A percentile compares a stretch with the other conserved stretches of the same genome.
phyloP scores from a whole-genome alignment of 306 rosid species.

The Vigna hirtella region DNA sequence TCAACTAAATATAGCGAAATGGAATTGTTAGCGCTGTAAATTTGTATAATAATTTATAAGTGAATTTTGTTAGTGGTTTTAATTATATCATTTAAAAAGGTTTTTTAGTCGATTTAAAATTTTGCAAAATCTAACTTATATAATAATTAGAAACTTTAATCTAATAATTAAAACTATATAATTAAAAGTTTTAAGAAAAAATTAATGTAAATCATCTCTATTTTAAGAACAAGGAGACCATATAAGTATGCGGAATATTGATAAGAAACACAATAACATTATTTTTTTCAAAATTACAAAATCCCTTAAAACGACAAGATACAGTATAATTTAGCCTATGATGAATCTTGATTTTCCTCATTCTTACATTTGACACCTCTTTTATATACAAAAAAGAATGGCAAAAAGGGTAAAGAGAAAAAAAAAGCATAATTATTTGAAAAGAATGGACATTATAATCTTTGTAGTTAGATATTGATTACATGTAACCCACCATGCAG shows the following conservation, averaged over 20 bases:
- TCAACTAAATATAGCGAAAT: too few relatives aligned
- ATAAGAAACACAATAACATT: too few relatives aligned
- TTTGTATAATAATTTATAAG: too few relatives aligned
- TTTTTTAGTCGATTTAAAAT: neutral
- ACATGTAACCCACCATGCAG: constrained; percentile 16
- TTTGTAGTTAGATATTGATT: neutral
- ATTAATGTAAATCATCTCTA: too few relatives aligned
- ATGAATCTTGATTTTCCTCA: neutral
- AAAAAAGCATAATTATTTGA: neutral
- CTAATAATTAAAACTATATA: neutral
- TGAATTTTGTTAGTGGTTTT: too few relatives aligned
- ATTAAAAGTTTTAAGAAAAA: too few relatives aligned
- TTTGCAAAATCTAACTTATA: neutral
- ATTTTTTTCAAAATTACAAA: too few relatives aligned
- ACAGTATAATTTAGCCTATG: neutral
- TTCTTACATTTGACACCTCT: too few relatives aligned
- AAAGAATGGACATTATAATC: neutral
- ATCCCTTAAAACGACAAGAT: neutral
- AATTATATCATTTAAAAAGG: too few relatives aligned
- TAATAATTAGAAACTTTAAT: neutral
- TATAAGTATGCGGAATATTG: too few relatives aligned
- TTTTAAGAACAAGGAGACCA: too few relatives aligned
- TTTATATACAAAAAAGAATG: neutral
- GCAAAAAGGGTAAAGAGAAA: neutral
- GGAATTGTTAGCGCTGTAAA: too few relatives aligned